phyloP scores from a whole-genome alignment of 371 early-diverging fungal genomes.

The Mortierella sp. region DNA sequence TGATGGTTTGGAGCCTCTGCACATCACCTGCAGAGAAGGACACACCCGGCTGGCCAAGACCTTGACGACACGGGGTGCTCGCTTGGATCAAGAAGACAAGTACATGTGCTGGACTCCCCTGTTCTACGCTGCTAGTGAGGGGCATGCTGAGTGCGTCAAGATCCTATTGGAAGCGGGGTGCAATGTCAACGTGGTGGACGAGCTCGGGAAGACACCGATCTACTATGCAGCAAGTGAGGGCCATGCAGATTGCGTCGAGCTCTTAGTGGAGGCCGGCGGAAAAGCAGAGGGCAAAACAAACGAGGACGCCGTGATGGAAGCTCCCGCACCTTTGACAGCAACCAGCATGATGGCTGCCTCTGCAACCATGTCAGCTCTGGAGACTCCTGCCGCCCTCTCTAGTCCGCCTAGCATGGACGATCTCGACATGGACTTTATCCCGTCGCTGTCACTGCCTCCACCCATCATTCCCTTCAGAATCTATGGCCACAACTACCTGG shows the following conservation, averaged over 20 bases:
- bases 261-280: conserved; percentile 49
- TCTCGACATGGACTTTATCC: conserved; percentile 58
- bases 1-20: conserved; percentile 88
- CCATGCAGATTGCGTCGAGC: conserved; percentile 73
- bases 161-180: conserved; percentile 87
- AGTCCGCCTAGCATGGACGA: conserved; percentile 37
- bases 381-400: conserved; percentile 63
- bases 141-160: conserved; percentile 84
- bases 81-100: conserved; percentile 84
- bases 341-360: conserved; percentile 16
- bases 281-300: conserved; percentile 33
- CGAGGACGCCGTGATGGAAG: conserved; percentile 32
- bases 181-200: conserved; percentile 82
- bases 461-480: conserved; percentile 97
- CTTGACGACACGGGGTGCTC: conserved; percentile 77
- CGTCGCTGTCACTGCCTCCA: conserved; percentile 74
- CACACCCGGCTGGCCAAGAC: conserved; percentile 78
- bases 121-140: conserved; percentile 95
- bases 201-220: conserved; percentile 82
- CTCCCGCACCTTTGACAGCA: conserved; percentile 9
- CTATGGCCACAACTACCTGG: conserved; percentile 96
- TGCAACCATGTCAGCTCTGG: conserved; percentile 1
- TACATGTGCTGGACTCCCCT: conserved; percentile 96
- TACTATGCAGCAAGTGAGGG: conserved; percentile 98
- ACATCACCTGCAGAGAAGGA: conserved; percentile 90